Conservation (phyloP, 495 filamentous ascomycete species). For the Achaetomiella virescens region DNA sequence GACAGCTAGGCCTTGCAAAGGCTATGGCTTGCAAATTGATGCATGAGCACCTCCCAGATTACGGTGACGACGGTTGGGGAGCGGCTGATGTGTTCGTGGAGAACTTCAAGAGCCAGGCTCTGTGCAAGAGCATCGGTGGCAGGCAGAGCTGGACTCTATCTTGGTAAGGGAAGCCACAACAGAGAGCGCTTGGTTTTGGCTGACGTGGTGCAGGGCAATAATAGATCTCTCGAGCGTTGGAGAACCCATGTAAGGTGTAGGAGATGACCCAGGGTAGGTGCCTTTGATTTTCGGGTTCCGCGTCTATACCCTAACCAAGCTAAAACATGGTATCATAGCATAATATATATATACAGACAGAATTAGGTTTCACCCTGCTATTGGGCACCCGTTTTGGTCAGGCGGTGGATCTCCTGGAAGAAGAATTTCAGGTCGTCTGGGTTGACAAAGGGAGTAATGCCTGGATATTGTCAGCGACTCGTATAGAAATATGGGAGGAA, state of each 20-base stretch:
- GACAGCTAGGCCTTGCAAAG: conserved; percentile 41
- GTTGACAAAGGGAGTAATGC: conserved; percentile 88
- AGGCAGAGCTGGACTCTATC: conserved; percentile 30
- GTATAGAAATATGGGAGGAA: background rate
- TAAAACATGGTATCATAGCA: conserved; percentile 1
- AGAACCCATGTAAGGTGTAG: conserved; percentile 7
- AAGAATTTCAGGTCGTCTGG: conserved; percentile 89
- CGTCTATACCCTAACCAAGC: background rate
- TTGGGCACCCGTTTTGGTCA: conserved; percentile 34
- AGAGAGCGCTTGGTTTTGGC: background rate
- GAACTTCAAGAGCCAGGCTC: conserved; percentile 36
- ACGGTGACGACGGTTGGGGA: conserved; percentile 34
- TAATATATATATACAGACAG: conserved; percentile 2
- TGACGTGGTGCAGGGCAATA: conserved; percentile 16
- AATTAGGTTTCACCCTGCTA: background rate
- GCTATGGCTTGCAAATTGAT: conserved; percentile 37
- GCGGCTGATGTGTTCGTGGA: conserved; percentile 39
- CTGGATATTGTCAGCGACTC: conserved; percentile 33
- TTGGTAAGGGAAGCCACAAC: conserved; percentile 34
- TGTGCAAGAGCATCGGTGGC: conserved; percentile 42
- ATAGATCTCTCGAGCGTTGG: conserved; percentile 17
- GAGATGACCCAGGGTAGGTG: background rate
- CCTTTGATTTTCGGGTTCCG: background rate
- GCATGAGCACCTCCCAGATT: conserved; percentile 31
- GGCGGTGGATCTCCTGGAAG: conserved; percentile 85